Conservation (phyloP, 257 asterid genomes). For the Gentiana dahurica region DNA sequence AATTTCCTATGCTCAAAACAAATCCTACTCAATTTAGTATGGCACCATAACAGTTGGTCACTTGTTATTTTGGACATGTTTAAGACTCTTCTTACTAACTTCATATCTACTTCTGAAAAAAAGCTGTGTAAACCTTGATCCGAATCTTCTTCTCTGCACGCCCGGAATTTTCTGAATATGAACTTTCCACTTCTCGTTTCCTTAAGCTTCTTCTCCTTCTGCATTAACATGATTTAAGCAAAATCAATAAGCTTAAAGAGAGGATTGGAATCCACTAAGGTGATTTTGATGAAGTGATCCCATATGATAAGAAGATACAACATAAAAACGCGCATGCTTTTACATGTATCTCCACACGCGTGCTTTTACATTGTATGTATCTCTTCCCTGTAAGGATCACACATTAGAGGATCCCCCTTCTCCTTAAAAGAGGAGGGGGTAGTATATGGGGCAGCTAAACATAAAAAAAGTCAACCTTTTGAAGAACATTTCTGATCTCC, state of each 20-base stretch:
- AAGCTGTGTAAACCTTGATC: conserved; percentile 57
- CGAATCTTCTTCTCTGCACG: conserved; percentile 37
- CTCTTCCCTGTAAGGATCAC: too few species aligned
- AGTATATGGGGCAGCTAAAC: too few species aligned
- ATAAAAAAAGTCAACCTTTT: conserved; percentile 34
- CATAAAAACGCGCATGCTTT: too few species aligned
- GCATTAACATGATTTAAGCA: conserved; percentile 14
- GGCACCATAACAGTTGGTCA: conserved; percentile 79
- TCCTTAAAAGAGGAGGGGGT: too few species aligned
- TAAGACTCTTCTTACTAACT: conserved; percentile 63
- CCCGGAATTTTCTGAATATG: conserved; percentile 47
- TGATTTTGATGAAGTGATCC: too few species aligned
- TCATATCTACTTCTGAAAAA: conserved; percentile 80
- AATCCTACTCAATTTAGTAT: conserved; percentile 52
- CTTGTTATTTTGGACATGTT: conserved; percentile 58
- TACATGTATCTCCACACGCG: too few species aligned
- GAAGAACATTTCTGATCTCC: conserved; percentile 48
- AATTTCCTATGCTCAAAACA: conserved; percentile 58
- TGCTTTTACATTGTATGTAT: too few species aligned
- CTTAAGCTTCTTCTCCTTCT: conserved; percentile 81
- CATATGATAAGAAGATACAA: too few species aligned
- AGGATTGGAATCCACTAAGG: not conserved
- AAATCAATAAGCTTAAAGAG: not conserved
- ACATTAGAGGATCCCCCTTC: too few species aligned
- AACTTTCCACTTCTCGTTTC: conserved; percentile 74